Percentiles rank a stretch among this genome's conserved stretches.
phyloP scores from a whole-genome alignment of 1,284 basidiomycete species.

The Ustilago nuda region DNA sequence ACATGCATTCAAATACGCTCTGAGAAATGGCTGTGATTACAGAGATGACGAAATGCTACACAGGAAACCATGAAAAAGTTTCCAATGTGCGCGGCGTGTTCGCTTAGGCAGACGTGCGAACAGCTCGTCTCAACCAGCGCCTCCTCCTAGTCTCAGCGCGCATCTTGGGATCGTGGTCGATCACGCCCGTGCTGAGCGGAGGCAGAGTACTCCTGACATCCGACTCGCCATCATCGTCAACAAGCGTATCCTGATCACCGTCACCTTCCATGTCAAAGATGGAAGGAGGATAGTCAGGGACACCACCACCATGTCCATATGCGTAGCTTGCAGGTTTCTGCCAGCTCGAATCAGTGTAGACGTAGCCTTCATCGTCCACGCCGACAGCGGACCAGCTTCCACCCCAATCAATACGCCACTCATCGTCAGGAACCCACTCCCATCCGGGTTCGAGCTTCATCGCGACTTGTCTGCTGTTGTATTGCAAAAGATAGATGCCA shows the following conservation, averaged over 20 bases:
- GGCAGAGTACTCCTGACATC: conserved; percentile 36
- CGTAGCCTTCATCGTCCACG: conserved; percentile 64
- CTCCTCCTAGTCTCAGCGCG: conserved; percentile 46
- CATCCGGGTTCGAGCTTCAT: conserved; percentile 63
- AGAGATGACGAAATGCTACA: not conserved
- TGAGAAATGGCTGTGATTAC: not conserved
- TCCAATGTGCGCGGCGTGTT: not conserved
- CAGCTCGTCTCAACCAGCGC: conserved; percentile 50
- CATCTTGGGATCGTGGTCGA: conserved; percentile 45
- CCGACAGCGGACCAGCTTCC: conserved; percentile 65
- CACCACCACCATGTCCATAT: conserved; percentile 57
- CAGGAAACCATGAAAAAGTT: not conserved
- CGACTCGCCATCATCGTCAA: conserved; percentile 20
- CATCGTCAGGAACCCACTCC: conserved; percentile 65
- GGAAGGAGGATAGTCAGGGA: conserved; percentile 40
- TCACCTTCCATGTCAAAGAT: conserved; percentile 39
- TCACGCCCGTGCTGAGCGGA: conserved; percentile 41
- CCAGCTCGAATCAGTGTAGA: conserved; percentile 67
- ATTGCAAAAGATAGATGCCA: not conserved
- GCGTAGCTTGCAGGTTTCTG: conserved; percentile 63
- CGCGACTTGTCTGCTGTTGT: conserved; percentile 57
- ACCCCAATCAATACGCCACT: conserved; percentile 69
- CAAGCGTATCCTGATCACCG: conserved; percentile 11
- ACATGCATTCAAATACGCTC: not conserved
- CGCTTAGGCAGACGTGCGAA: conserved; percentile 20